Base-by-base conservation (phyloP, 2,329 filamentous ascomycete species). In the Ciborinia camelliae region DNA sequence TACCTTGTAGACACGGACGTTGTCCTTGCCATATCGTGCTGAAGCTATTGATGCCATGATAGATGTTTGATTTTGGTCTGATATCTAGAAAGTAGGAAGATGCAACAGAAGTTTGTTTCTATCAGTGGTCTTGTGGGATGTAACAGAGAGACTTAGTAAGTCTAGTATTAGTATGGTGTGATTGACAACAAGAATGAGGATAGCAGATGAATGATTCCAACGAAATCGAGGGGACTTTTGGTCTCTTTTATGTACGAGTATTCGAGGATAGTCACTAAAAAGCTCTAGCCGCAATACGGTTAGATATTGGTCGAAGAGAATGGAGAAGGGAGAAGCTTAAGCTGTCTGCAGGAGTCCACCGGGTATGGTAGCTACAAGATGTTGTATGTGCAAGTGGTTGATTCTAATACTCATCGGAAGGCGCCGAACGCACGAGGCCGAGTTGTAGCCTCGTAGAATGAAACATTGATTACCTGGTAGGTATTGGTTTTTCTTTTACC, bases 1-100 rank as follows among this genome's bases (percentile, higher is more conserved):
- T 74, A 97, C 92, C 80, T 99, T 99, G 86, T 90, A 96, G 73
- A 99, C 87, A 75, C 95, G 93, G 84, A 99, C 90, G 81, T 99
- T 98, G 86, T 98, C 95, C 86, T 99, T 94, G 81, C 90, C 90
- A 77, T 93, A 94, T 76, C 88, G 87, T 73, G 90, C 90, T 73
- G 85, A 80, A 66, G 84, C 81, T 67, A 88, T 78, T 71, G 77
- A 76, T 69, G 85, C 78, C 84, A 88, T 87, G 65, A 57, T 76
- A 69, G 45, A 50, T 58, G 48, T 28, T 35, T 18, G 14, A 47
- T 10, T 53, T 32, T n/a, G 39, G 35, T 39, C 26, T 61, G 26
- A 41, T n/a, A 7, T 37, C 30, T 26, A 62, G 28, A 62, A 47
- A 30, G 20, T 10, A 32, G 26, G 57, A 28, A 15, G 26, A 30